Conservation (phyloP, 345 rosid species). For the sweet orange (Citrus sinensis) region DNA sequence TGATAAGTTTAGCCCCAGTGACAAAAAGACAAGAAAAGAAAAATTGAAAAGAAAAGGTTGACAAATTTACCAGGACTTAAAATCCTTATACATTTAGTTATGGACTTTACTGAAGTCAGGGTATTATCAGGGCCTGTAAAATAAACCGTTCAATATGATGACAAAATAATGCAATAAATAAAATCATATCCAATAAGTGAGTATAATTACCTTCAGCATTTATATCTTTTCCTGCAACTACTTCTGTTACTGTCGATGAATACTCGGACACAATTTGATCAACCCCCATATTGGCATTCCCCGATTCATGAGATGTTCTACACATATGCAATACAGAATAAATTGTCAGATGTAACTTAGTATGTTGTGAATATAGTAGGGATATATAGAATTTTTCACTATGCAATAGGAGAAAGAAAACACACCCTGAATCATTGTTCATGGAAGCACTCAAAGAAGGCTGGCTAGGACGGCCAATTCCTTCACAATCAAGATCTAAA, state of each 20-base stretch:
- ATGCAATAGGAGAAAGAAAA: slow-evolving; percentile 9
- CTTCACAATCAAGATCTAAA: slow-evolving; percentile 60
- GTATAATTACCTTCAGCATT: slow-evolving; percentile 34
- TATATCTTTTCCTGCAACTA: slow-evolving; percentile 34
- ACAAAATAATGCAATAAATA: neutral
- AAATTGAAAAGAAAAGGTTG: neutral
- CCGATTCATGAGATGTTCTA: slow-evolving; percentile 52
- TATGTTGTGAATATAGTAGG: neutral
- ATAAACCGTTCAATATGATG: neutral
- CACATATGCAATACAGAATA: neutral
- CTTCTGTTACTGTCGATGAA: slow-evolving; percentile 43
- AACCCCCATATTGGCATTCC: slow-evolving; percentile 31
- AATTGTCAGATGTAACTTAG: slow-evolving; percentile 10
- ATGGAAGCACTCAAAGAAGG: slow-evolving; percentile 25
- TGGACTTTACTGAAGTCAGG: slow-evolving; percentile 50
- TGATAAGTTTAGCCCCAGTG: neutral
- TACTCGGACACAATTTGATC: slow-evolving; percentile 44
- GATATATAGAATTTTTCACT: neutral
- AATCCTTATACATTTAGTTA: slow-evolving; percentile 61
- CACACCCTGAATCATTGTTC: slow-evolving; percentile 38
- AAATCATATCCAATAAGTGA: neutral
- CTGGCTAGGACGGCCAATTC: slow-evolving; percentile 32
- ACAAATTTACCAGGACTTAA: slow-evolving; percentile 59
- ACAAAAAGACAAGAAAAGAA: neutral
- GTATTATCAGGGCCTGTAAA: slow-evolving; percentile 46